phyloP scores from a whole-genome alignment of 163 green algal genomes.

The Scenedesmus sp. region DNA sequence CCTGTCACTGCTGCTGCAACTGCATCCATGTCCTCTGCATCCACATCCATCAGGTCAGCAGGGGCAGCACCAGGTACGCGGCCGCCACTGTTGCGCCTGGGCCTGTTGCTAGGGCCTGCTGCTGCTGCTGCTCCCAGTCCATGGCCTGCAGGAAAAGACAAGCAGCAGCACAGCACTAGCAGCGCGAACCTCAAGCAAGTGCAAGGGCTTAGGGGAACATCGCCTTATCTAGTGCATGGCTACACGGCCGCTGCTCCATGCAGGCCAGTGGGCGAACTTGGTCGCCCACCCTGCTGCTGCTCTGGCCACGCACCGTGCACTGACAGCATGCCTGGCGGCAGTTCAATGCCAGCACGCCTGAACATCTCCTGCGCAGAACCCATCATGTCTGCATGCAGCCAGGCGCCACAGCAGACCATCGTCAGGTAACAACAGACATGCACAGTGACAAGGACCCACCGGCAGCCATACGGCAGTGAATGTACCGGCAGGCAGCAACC shows the following conservation, averaged over 20 bases:
- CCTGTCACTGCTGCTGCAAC: neutral
- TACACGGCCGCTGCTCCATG: neutral
- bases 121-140: neutral
- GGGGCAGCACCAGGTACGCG: neutral
- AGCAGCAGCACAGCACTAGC: neutral
- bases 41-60: constrained; percentile 12
- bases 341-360: constrained; percentile 23
- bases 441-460: neutral
- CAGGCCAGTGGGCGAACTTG: neutral
- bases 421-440: neutral
- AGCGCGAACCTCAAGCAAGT: neutral
- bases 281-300: neutral
- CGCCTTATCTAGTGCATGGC: neutral
- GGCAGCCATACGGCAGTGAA: neutral
- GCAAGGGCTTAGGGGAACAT: neutral
- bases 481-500: neutral
- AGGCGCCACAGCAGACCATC: neutral
- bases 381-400: constrained; percentile 19
- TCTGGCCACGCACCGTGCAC: constrained; percentile 20
- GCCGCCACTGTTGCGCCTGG: neutral
- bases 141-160: neutral
- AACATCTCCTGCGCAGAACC: constrained; percentile 25
- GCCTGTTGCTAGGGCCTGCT: neutral
- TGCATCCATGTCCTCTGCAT: neutral
- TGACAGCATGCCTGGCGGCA: constrained; percentile 15